phyloP scores from a whole-genome alignment of 2,329 filamentous ascomycete genomes.

The Apiospora phragmitis region DNA sequence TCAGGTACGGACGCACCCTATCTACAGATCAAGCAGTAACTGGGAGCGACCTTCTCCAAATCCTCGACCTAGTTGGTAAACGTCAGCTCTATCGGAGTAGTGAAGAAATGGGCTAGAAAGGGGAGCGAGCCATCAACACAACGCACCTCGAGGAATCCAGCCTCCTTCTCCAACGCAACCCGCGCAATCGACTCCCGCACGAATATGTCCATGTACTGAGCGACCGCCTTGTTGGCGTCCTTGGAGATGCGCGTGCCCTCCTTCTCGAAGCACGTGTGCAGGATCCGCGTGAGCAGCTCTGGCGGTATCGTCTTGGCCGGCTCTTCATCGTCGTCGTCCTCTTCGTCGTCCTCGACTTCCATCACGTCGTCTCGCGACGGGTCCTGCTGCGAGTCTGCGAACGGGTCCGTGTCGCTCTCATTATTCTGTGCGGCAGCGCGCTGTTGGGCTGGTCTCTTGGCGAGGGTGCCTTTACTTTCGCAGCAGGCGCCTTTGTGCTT shows the following conservation, averaged over 20 bases:
- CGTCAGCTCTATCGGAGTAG: conserved; percentile 13
- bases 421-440: conserved; percentile 17
- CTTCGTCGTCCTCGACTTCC: conserved; percentile 20
- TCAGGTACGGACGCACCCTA: neutral
- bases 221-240: conserved; percentile 75
- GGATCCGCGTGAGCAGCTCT: conserved; percentile 71
- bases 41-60: conserved; percentile 83
- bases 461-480: conserved; percentile 1
- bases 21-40: conserved; percentile 75
- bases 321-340: conserved; percentile 25
- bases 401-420: conserved; percentile 27
- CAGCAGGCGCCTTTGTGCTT: conserved; percentile 10
- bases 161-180: conserved; percentile 68
- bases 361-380: conserved; percentile 19
- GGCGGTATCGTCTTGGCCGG: conserved; percentile 60
- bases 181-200: conserved; percentile 85
- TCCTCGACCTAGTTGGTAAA: conserved; percentile 69
- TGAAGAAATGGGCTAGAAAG: conserved; percentile 11
- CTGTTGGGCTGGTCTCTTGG: conserved; percentile 14
- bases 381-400: conserved; percentile 21
- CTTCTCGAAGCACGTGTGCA: conserved; percentile 78
- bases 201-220: conserved; percentile 89
- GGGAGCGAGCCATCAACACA: neutral
- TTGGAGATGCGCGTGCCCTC: conserved; percentile 72
- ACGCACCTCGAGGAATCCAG: conserved; percentile 73